phyloP scores from a whole-genome alignment of 2,329 filamentous ascomycete species.

The Colletotrichum magnum region DNA sequence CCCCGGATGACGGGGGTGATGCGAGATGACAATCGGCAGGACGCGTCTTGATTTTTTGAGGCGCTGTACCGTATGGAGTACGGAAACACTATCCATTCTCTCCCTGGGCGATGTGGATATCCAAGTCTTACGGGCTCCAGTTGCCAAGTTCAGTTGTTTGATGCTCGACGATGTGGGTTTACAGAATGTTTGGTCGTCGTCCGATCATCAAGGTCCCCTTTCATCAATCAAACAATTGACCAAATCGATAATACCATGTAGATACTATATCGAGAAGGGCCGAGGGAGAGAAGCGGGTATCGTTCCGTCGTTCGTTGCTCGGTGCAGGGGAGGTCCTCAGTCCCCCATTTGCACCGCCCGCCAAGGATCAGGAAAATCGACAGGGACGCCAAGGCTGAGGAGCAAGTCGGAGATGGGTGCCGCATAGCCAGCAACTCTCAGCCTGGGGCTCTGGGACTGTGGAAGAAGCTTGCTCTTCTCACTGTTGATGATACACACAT shows the following conservation, averaged over 20 bases:
- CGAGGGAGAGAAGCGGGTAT: conserved; percentile 10
- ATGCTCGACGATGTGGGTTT: not conserved
- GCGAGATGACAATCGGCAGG: conserved; percentile 35
- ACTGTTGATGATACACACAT: conserved; percentile 1
- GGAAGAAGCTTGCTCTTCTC: not conserved
- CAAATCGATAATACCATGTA: no score
- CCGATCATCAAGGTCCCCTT: no score
- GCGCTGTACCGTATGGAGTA: no score
- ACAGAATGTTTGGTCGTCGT: not conserved
- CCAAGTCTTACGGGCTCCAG: not conserved
- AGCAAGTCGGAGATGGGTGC: conserved; percentile 21
- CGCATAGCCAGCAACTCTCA: conserved; percentile 6
- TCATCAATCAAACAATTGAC: no score
- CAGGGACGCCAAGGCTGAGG: conserved; percentile 28
- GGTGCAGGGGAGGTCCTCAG: conserved; percentile 22
- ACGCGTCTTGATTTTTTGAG: not conserved
- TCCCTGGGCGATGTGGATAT: not conserved
- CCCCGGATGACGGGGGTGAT: conserved; percentile 19
- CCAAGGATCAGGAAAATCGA: conserved; percentile 22
- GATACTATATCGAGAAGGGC: no score
- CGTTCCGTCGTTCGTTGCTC: conserved; percentile 15
- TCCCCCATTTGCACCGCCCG: conserved; percentile 31
- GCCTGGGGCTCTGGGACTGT: not conserved
- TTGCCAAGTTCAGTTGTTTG: not conserved
- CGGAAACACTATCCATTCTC: no score